phyloP scores from a whole-genome alignment of 2,329 filamentous ascomycete species.

The Spiromastix sp. region DNA sequence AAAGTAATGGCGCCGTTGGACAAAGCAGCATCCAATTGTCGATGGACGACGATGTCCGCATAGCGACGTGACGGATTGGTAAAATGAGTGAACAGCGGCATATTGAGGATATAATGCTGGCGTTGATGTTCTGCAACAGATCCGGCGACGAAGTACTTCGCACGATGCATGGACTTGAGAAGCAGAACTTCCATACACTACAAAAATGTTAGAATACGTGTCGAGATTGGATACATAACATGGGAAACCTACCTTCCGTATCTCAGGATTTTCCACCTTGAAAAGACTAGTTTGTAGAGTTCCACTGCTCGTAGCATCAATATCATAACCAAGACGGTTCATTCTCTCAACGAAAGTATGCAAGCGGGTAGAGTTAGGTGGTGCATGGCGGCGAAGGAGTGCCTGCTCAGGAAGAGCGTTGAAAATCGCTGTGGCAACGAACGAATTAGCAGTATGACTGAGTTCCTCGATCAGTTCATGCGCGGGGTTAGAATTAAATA shows the following conservation, averaged over 20 bases:
- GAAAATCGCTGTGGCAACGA: slow-evolving; percentile 75
- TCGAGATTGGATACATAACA: background rate
- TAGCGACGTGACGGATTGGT: slow-evolving; percentile 92
- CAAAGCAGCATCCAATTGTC: slow-evolving; percentile 79
- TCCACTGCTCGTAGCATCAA: slow-evolving; percentile 82
- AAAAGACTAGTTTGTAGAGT: slow-evolving; percentile 90
- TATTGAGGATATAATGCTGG: slow-evolving; percentile 84
- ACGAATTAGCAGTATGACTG: slow-evolving; percentile 82
- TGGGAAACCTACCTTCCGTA: slow-evolving; percentile 64
- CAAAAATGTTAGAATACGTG: slow-evolving; percentile 9
- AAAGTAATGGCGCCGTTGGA: slow-evolving; percentile 77
- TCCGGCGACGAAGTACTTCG: slow-evolving; percentile 84
- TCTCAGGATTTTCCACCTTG: slow-evolving; percentile 75
- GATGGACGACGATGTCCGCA: slow-evolving; percentile 88
- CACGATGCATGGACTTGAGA: slow-evolving; percentile 89
- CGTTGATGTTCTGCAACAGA: slow-evolving; percentile 68
- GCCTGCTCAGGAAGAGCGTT: slow-evolving; percentile 81
- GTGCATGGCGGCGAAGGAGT: slow-evolving; percentile 72
- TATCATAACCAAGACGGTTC: slow-evolving; percentile 78
- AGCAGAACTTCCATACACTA: slow-evolving; percentile 89
- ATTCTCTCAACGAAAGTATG: slow-evolving; percentile 89
- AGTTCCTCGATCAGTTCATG: slow-evolving; percentile 94
- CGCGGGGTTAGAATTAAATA: slow-evolving; percentile 81
- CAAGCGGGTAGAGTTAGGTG: slow-evolving; percentile 79
- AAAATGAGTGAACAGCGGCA: slow-evolving; percentile 94